phyloP scores from a whole-genome alignment of 805 yeast species.

The Ogataea paraovalis region DNA sequence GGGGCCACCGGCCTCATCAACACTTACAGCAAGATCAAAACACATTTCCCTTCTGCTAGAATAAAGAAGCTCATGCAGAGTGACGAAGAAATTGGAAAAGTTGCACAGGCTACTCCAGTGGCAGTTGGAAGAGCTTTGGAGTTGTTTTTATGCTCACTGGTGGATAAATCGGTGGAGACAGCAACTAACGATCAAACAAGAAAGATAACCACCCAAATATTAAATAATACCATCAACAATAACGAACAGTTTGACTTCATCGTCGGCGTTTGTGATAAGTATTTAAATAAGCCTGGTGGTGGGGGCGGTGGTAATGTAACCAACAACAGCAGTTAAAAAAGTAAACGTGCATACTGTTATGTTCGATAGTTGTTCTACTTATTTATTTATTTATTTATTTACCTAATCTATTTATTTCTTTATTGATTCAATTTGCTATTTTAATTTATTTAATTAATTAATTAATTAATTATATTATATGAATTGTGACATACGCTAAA shows the following conservation, averaged over 20 bases:
- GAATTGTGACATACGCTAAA: too few species aligned
- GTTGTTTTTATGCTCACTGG: slow-evolving; percentile 83
- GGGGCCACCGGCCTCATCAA: slow-evolving; percentile 5
- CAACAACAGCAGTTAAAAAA: not conserved
- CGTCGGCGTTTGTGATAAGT: slow-evolving; percentile 53
- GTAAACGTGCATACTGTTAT: not conserved
- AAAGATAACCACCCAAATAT: slow-evolving; percentile 77
- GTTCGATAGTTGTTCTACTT: not conserved
- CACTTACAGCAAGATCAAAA: slow-evolving; percentile 53
- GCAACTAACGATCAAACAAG: slow-evolving; percentile 73
- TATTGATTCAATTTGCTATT: not conserved
- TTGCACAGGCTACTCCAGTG: slow-evolving; percentile 98
- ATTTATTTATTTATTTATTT: not conserved
- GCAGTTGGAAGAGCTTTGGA: slow-evolving; percentile 95
- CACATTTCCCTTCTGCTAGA: slow-evolving; percentile 89
- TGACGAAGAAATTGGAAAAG: slow-evolving; percentile 97
- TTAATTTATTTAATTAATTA: not conserved
- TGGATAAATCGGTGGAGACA: slow-evolving; percentile 75
- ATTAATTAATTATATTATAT: not conserved
- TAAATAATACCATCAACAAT: slow-evolving; percentile 75
- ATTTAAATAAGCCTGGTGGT: slow-evolving; percentile 10
- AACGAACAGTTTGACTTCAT: slow-evolving; percentile 93
- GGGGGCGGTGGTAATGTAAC: slow-evolving; percentile 3
- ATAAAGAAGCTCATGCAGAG: slow-evolving; percentile 96
- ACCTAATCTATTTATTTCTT: not conserved